phyloP scores from a whole-genome alignment of 768 basidiomycete genomes.

The Filobasidium wieringae region DNA sequence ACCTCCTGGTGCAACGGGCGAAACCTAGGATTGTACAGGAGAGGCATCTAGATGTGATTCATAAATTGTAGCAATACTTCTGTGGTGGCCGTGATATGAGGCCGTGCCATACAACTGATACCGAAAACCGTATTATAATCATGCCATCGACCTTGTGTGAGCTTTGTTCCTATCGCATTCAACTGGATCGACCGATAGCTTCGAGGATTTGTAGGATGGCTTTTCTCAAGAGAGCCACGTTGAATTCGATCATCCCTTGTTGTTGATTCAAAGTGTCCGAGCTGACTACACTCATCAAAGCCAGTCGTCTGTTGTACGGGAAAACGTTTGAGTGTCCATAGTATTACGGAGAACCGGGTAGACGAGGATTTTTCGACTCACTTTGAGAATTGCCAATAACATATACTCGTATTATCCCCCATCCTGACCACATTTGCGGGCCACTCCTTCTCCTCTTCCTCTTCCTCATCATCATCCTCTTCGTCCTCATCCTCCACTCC shows the following conservation, averaged over 20 bases:
- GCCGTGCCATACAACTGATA: too few relatives aligned
- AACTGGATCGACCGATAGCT: slow-evolving; percentile 19
- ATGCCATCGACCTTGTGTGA: too few relatives aligned
- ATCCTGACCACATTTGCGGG: slow-evolving; percentile 3
- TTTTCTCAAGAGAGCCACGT: slow-evolving; percentile 34
- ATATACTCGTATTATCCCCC: slow-evolving; percentile 29
- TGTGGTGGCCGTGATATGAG: too few relatives aligned
- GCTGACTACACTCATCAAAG: slow-evolving; percentile 27
- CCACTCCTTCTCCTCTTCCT: slow-evolving; percentile 11
- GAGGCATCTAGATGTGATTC: too few relatives aligned
- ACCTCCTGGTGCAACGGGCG: too few relatives aligned
- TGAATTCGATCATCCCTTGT: slow-evolving; percentile 37
- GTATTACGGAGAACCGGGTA: neutral
- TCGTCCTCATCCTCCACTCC: slow-evolving; percentile 16
- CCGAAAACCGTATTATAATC: too few relatives aligned
- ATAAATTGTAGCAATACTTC: too few relatives aligned
- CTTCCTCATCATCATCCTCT: slow-evolving; percentile 8
- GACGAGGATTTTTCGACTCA: slow-evolving; percentile 12
- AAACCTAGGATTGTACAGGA: too few relatives aligned
- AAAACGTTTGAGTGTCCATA: neutral
- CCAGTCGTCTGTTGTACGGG: slow-evolving; percentile 19
- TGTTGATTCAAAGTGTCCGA: slow-evolving; percentile 30
- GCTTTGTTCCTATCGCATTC: too few relatives aligned
- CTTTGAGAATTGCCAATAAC: slow-evolving; percentile 38
- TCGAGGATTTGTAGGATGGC: slow-evolving; percentile 34